Evolutionary conservation across 2,329 filamentous ascomycete genomes (phyloP), one percentile per base, ranked within the genome.

Genomic region (Aspergillus novofumigatus): DNA sequence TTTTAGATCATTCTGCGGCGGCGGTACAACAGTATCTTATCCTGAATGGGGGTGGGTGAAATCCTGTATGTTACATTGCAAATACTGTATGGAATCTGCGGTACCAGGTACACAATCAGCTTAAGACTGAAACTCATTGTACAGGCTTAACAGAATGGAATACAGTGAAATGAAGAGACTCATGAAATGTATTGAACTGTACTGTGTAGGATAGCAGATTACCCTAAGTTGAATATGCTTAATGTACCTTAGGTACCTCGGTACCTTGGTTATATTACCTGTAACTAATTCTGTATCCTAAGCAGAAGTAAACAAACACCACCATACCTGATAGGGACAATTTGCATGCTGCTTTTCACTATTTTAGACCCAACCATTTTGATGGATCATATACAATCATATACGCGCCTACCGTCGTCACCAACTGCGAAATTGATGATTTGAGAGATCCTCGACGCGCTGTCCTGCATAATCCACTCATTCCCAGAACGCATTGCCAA

Each of bases 281-380:
- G 21, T 44, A 44, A 44, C 5, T 10, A 11, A 44, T 11, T 5
- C 3, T 17, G 32, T 38, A 38, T 35, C 11, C 14, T 3, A 17
- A 38, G 4, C 32, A 38, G 32, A 38, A 38, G 44, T 51, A 54
- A 55, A 57, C 44, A 59, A 61, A 57, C 54, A 61, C 45, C 41
- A 35, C 57, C 51, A 55, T 58, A 54, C 59, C 51, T 17, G 7
- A 54, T 58, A 21, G 4, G 50, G 61, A 47, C 10, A 59, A 49
- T 57, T 55, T 57, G 53, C 52, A 53, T 29, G 54, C 59, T 58
- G 51, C 53, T 50, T 44, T 44, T 52, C 25, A 42, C 45, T 49
- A 52, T 49, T 52, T 47, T 32, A 48, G 52, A 14, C 10, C 21
- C 29, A 26, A 17, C 49, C 49, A 25, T 47, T 52, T 25, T 11